Evolutionary conservation across 306 rosid genomes (phyloP), one percentile per base, ranked within the genome.

Genomic region (Acmispon strigosus): DNA sequence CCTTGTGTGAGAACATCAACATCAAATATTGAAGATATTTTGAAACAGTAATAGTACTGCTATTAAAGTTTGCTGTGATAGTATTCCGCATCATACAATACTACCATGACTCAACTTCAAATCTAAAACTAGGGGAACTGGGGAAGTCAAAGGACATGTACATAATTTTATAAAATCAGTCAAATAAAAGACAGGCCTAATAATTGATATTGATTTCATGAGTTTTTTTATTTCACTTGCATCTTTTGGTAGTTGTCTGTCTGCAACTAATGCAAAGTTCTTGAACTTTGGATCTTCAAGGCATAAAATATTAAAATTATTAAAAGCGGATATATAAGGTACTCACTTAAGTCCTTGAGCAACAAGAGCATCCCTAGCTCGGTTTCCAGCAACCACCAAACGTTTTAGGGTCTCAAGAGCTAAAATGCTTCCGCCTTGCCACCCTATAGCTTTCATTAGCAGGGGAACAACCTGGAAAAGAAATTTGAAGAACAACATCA

Each of bases 341-440:
- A 84, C 99, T 87, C 82, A 94, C 99, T 91, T 94, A 52, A 94
- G 97, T 83, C 99, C 99, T 80, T 94, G 99, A 14, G 97, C 99
- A 68, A 94, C 99, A 50, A 94, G 99, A 55, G 99, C 96, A 77
- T 94, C 99, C 85, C 99, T 91, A 59, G 99, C 99, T 74, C 99
- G 89, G 86, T 94, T 94, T 72, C 99, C 99, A 58, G 99, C 99
- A 84, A 89, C 99, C 73, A 94, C 99, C 77, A 94, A 96, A 58
- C 99, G 99, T 84, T 94, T 94, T 50, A 94, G 84, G 52, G 99
- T 94, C 88, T 94, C 99, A 32, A 94, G 97, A 74, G 97, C 97
- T 69, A 94, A 83, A 81, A 94, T 91, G 85, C 97, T 91, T 83
- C 99, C 99, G 27, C 99, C 96, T 80, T 87, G 97, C 99, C 99